Base-by-base conservation (phyloP, 2,329 filamentous ascomycete species). In the Ceratocystis destructans region DNA sequence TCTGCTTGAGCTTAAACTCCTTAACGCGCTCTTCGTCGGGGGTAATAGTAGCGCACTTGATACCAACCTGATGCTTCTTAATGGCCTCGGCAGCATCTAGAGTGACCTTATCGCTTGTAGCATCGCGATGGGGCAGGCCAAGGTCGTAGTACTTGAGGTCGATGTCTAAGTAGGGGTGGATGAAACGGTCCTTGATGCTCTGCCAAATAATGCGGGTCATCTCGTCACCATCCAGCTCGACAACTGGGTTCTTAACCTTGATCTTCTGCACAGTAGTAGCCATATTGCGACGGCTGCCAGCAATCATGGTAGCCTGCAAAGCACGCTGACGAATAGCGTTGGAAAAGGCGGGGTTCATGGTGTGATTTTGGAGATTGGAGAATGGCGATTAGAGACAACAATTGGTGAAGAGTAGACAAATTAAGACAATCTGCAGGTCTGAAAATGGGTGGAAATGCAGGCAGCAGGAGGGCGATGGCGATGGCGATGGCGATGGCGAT, bases 191-290 rank as follows among this genome's bases (percentile, higher is more conserved):
- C 84, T 96, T 96, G 84, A 99, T 99, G 77, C 89, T 87, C 81
- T 96, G 82, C 94, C 94, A 99, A 82, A 99, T 99, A 77, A 99
- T 92, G 73, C 94, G 84, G 73, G 94, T 99, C 94, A 97, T 97
- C 87, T 91, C 85, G 73, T 88, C 85, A 74, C 93, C 93, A 76
- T 97, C 93, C 73, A 97, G 85, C 82, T 97, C 94, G 77, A 99
- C 94, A 76, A 99, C 87, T 71, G 94, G 94, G 79, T 96, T 97
- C 86, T 96, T 92, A 82, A 99, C 94, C 85, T 96, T 94, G 84
- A 97, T 97, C 87, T 97, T 99, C 74, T 83, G 80, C 72, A 71
- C 65, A 71, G 82, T 77, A 69, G 74, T 74, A 67, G 82, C 79
- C 83, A 87, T 85, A 72, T 77, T 81, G 75, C 77, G 76, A 50